Conservation (phyloP, 1,284 basidiomycete genomes). For the Fomitopsis palustris region DNA sequence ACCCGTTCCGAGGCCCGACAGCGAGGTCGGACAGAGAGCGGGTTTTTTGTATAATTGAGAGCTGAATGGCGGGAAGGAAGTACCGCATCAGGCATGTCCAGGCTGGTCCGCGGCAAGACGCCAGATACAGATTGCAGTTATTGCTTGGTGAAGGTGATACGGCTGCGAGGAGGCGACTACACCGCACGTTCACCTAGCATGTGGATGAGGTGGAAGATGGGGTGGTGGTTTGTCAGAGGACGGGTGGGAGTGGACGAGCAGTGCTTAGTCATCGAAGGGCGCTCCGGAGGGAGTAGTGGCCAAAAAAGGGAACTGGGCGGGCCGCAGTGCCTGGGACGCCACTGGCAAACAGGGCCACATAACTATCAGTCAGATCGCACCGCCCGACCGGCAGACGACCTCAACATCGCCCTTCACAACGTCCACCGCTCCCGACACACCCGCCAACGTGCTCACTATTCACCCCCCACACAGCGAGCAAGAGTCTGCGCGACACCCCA, state of each 20-base stretch:
- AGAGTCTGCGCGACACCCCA: not conserved
- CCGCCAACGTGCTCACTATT: conserved; percentile 10
- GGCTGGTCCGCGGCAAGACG: too few relatives aligned
- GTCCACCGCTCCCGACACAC: conserved; percentile 6
- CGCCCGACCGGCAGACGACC: conserved; percentile 19
- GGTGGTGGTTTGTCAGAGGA: not conserved
- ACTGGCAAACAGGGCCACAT: conserved; percentile 30
- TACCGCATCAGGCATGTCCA: too few relatives aligned
- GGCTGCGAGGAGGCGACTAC: not conserved
- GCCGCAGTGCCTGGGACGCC: conserved; percentile 18
- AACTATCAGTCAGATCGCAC: conserved; percentile 30
- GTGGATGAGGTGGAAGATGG: not conserved
- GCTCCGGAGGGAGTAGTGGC: not conserved
- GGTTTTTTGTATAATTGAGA: not conserved
- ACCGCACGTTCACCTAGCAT: not conserved
- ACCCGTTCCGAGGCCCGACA: not conserved
- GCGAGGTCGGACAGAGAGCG: not conserved
- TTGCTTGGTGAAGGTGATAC: too few relatives aligned
- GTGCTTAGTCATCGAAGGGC: not conserved
- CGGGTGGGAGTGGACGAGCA: not conserved
- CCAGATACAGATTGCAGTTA: too few relatives aligned
- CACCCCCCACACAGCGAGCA: not conserved
- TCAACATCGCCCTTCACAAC: conserved; percentile 17
- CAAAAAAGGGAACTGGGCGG: not conserved
- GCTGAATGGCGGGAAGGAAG: too few relatives aligned